Base-by-base conservation (phyloP, 169 alveolate genomes). In the Babesia divergens region DNA sequence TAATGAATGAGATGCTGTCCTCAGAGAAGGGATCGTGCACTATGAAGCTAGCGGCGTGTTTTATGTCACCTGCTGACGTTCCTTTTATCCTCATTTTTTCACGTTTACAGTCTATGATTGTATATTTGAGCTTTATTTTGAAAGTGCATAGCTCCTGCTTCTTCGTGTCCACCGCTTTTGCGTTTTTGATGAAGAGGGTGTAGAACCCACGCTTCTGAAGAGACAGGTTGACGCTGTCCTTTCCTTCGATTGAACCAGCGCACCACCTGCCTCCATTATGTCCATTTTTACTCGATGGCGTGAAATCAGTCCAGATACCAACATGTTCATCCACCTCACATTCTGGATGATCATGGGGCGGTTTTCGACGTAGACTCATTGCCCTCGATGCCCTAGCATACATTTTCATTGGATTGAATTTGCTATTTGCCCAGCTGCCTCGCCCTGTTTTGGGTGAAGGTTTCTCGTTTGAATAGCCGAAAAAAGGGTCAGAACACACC, bases 201-300 rank as follows among this genome's bases (percentile, higher is more conserved):
- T 77, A 77, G 67, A 77, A 77, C 28, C 86, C 86, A 44, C 71
- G 67, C 28, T 64, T 65, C 11, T 29, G 46, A 60, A 77, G 35
- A 11, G 72, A 35, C 18, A 77, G 35, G 31, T 62, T 43, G 40
- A n/a, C 53, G 20, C 46, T 9, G 13, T 62, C 72, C 56, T 14
- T 18, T 35, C 60, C 59, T 8, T 34, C 4, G 13, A 62, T 32
- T 3, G 43, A 2, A 9, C 72, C 72, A 0, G 3, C 47, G 26
- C n/a, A 16, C n/a, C 26, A 46, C 9, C 6, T 8, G 3, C 20
- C 34, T 5, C 14, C 47, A 3, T 20, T 20, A 16, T n/a, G 14
- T 26, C 37, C 34, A 6, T 50, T 49, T 3, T 8, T 20, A 1
- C 31, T 18, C 4, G 72, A 5, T 1, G 9, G 2, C 24, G 34